A percentile compares a stretch with the other conserved stretches of the same genome.
These are phyloP conservation scores for Taphrina flavorubra DNA, from an alignment of 1,139 yeast genomes.

Conservation along the genomic window DNA sequence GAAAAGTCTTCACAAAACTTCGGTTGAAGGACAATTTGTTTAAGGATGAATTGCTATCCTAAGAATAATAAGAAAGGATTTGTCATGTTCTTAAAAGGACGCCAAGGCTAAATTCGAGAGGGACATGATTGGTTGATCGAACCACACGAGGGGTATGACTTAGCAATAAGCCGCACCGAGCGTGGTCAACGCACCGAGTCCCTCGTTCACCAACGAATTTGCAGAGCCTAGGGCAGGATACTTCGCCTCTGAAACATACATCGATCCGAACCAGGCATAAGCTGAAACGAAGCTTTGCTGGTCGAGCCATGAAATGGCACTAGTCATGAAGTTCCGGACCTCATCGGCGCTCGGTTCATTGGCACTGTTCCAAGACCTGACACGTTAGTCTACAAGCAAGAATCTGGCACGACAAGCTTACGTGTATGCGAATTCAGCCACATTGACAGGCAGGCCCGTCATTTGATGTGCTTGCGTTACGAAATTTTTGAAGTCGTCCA, in stretches of 20 bases:
- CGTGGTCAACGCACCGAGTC: constrained; percentile 18
- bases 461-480: constrained; percentile 34
- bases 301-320: constrained; percentile 39
- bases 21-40: too few relatives aligned
- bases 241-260: constrained; percentile 35
- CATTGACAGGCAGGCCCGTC: constrained; percentile 39
- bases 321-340: constrained; percentile 32
- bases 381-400: background rate
- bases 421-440: constrained; percentile 40
- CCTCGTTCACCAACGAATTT: constrained; percentile 26
- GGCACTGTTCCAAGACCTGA: constrained; percentile 26
- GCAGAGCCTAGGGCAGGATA: constrained; percentile 34
- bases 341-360: constrained; percentile 23
- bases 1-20: too few relatives aligned
- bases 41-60: constrained; percentile 16
- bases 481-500: constrained; percentile 36
- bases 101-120: constrained; percentile 15
- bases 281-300: constrained; percentile 33
- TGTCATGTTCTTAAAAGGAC: background rate
- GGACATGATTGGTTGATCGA: background rate
- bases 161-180: constrained; percentile 20
- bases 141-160: background rate
- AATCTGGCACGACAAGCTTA: background rate
- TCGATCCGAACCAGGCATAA: constrained; percentile 40
- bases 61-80: constrained; percentile 22